phyloP scores from a whole-genome alignment of 495 filamentous ascomycete genomes.

The Penicillium soppii region DNA sequence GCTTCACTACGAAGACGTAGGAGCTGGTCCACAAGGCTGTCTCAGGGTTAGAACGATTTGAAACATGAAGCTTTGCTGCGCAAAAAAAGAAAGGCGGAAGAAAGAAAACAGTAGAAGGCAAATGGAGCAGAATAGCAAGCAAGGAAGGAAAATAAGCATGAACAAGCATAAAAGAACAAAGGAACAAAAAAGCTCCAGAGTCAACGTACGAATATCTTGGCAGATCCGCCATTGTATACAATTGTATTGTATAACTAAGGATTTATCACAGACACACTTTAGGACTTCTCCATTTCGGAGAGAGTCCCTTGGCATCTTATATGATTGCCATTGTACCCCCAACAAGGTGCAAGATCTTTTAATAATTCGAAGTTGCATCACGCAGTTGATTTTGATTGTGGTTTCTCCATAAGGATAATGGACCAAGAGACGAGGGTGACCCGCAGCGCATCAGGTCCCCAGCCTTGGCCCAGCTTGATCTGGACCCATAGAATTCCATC shows the following conservation, averaged over 20 bases:
- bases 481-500: slow-evolving; percentile 1
- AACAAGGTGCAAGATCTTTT: not conserved
- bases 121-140: not conserved
- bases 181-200: not conserved
- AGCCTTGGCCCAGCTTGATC: not conserved
- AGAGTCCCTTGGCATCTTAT: not conserved
- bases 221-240: slow-evolving; percentile 11
- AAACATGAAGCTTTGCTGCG: no score
- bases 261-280: not conserved
- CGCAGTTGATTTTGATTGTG: slow-evolving; percentile 1
- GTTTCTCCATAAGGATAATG: slow-evolving; percentile 9
- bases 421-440: slow-evolving; percentile 1
- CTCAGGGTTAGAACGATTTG: slow-evolving; percentile 1
- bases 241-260: not conserved
- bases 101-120: not conserved
- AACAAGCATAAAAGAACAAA: not conserved
- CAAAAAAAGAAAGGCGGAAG: no score
- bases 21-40: slow-evolving; percentile 14
- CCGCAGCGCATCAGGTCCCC: not conserved
- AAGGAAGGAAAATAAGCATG: not conserved
- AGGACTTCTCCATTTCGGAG: not conserved
- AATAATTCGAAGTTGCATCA: slow-evolving; percentile 5
- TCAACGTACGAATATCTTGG: slow-evolving; percentile 7
- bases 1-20: slow-evolving; percentile 11
- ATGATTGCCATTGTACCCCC: not conserved